These are phyloP conservation scores for Starmerella etchellsii DNA, from an alignment of 805 yeast species.

Conservation along the genomic window DNA sequence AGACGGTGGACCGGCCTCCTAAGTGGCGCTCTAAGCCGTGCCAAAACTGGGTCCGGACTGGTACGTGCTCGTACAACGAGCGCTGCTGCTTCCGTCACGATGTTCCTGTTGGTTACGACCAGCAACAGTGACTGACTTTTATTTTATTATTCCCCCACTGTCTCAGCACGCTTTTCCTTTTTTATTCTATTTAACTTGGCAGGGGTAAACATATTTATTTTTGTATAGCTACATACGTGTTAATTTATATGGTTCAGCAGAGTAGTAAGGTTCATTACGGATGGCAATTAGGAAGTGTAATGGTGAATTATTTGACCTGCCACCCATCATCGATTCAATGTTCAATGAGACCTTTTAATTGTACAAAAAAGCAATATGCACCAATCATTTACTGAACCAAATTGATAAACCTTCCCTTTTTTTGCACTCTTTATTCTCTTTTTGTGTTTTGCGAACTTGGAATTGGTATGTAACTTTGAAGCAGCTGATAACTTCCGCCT, in stretches of 20 bases:
- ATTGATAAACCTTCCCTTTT: no score
- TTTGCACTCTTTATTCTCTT: no score
- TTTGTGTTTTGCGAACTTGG: no score
- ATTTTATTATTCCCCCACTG: neutral
- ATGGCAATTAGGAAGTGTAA: no score
- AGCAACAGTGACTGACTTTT: neutral
- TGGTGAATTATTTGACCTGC: no score
- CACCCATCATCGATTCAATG: no score
- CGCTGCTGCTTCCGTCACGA: slow-evolving; percentile 83
- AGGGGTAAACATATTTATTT: slow-evolving; percentile 1
- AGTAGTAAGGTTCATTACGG: no score
- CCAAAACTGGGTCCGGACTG: slow-evolving; percentile 71
- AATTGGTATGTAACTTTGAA: no score
- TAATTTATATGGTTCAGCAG: slow-evolving; percentile 1
- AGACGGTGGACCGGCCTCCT: slow-evolving; percentile 55
- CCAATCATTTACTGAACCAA: neutral
- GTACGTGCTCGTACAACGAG: slow-evolving; percentile 76
- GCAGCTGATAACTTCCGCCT: no score
- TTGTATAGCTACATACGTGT: neutral
- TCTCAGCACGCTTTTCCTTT: neutral
- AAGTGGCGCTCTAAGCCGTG: slow-evolving; percentile 90
- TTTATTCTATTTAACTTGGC: neutral
- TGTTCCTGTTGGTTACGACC: slow-evolving; percentile 17
- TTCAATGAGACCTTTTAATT: no score
- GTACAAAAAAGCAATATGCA: no score